phyloP scores from a whole-genome alignment of 2,329 filamentous ascomycete genomes.

The Claviceps sp. region DNA sequence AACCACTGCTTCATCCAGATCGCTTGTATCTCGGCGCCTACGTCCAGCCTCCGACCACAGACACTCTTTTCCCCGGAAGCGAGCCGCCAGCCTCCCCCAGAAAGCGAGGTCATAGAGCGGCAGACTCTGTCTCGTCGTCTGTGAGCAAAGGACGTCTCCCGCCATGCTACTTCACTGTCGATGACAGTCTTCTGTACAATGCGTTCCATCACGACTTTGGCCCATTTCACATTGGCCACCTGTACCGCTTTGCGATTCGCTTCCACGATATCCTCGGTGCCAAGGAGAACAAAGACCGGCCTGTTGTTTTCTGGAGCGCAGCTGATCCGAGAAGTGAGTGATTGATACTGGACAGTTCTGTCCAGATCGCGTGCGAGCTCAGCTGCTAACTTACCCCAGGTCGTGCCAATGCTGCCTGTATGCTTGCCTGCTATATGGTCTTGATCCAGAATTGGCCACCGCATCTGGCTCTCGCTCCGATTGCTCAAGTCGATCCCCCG shows the following conservation, averaged over 20 bases:
- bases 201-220: constrained; percentile 98
- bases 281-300: constrained; percentile 75
- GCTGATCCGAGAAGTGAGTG: constrained; percentile 77
- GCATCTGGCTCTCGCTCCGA: constrained; percentile 85
- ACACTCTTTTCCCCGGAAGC: constrained; percentile 79
- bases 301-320: constrained; percentile 92
- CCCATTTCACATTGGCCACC: constrained; percentile 88
- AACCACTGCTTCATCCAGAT: constrained; percentile 38
- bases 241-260: constrained; percentile 91
- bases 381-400: constrained; percentile 29
- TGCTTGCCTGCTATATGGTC: constrained; percentile 97
- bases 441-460: constrained; percentile 96
- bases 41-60: constrained; percentile 62
- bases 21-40: constrained; percentile 92
- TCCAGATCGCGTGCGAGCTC: background rate
- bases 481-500: constrained; percentile 91
- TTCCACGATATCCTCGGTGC: constrained; percentile 92
- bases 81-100: constrained; percentile 43
- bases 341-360: background rate
- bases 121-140: constrained; percentile 35
- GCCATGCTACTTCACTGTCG: constrained; percentile 91
- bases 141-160: constrained; percentile 25
- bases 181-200: constrained; percentile 88
- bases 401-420: constrained; percentile 84
- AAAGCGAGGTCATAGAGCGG: constrained; percentile 40